Conservation (phyloP, 2,329 filamentous ascomycete genomes). For the Ilyonectria destructans region DNA sequence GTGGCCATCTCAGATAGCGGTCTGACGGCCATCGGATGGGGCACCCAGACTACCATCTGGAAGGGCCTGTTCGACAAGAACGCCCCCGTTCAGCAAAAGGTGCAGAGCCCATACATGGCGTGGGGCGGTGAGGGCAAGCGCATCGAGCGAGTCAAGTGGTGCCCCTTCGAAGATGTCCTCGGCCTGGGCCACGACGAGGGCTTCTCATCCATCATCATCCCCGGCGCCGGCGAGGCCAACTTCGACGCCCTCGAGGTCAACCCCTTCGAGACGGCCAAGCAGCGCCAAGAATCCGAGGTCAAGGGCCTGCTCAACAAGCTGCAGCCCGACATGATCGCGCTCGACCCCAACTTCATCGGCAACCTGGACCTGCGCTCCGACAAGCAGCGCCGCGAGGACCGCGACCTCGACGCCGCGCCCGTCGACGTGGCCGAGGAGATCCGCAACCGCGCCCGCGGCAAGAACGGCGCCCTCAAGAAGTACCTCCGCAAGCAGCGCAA, state of each 20-base stretch:
- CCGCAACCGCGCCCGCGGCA: slow-evolving; percentile 86
- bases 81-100: slow-evolving; percentile 80
- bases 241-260: slow-evolving; percentile 95
- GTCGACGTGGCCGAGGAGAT: slow-evolving; percentile 73
- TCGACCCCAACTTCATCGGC: slow-evolving; percentile 94
- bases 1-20: slow-evolving; percentile 91
- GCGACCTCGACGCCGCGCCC: slow-evolving; percentile 82
- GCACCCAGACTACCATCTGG: slow-evolving; percentile 92
- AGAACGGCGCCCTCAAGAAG: slow-evolving; percentile 90
- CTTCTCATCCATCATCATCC: slow-evolving; percentile 91
- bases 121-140: slow-evolving; percentile 90
- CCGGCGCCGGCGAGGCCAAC: slow-evolving; percentile 97
- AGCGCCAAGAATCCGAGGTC: slow-evolving; percentile 94
- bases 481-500: slow-evolving; percentile 93
- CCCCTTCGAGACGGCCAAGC: slow-evolving; percentile 93
- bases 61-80: slow-evolving; percentile 88
- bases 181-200: slow-evolving; percentile 88
- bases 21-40: slow-evolving; percentile 91
- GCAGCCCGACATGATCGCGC: slow-evolving; percentile 95
- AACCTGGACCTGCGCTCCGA: slow-evolving; percentile 87
- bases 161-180: slow-evolving; percentile 94
- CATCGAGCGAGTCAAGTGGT: slow-evolving; percentile 90
- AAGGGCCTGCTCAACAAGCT: slow-evolving; percentile 93
- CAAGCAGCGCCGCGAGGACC: slow-evolving; percentile 82
- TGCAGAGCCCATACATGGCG: slow-evolving; percentile 91